Evolutionary conservation across 352 stramenopile genomes (phyloP).

Genomic region (Pythium coloratum): DNA sequence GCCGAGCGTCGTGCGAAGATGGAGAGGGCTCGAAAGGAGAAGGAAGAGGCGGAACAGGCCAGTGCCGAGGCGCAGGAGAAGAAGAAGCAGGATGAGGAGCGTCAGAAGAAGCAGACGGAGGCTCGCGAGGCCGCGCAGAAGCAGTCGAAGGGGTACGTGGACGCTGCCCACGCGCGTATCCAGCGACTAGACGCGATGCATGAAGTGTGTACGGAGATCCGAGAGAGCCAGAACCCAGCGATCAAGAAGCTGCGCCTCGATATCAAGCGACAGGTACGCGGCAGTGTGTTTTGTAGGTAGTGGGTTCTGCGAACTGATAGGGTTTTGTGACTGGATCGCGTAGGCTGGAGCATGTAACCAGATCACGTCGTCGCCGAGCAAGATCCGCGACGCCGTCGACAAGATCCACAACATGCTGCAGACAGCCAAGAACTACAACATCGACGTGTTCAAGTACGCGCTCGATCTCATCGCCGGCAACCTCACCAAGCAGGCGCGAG

Average conservation of each 20-base stretch:
- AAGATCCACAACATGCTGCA: constrained; percentile 72
- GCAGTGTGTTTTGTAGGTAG: neutral
- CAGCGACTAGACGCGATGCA: constrained; percentile 57
- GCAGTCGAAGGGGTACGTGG: constrained; percentile 38
- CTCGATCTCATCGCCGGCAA: constrained; percentile 72
- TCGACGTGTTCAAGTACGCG: constrained; percentile 70
- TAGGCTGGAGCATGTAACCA: constrained; percentile 81
- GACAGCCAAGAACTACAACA: constrained; percentile 51
- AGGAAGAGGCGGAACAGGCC: constrained; percentile 22
- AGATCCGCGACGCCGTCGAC: constrained; percentile 59
- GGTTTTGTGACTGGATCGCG: constrained; percentile 5
- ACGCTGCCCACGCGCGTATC: constrained; percentile 37
- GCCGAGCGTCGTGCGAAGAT: constrained; percentile 32
- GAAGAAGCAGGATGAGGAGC: constrained; percentile 30
- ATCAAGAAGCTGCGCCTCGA: constrained; percentile 73
- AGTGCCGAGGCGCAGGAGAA: constrained; percentile 22
- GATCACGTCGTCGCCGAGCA: constrained; percentile 67
- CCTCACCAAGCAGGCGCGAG: constrained; percentile 63
- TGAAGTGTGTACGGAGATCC: constrained; percentile 42
- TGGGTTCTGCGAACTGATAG: neutral
- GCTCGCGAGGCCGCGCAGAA: constrained; percentile 40
- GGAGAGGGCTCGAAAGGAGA: constrained; percentile 29
- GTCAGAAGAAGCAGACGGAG: constrained; percentile 40
- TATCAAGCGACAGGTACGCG: constrained; percentile 58
- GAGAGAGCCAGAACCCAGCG: constrained; percentile 41